Conservation (phyloP, 1,139 yeast genomes). For the Candida mesenterica region DNA sequence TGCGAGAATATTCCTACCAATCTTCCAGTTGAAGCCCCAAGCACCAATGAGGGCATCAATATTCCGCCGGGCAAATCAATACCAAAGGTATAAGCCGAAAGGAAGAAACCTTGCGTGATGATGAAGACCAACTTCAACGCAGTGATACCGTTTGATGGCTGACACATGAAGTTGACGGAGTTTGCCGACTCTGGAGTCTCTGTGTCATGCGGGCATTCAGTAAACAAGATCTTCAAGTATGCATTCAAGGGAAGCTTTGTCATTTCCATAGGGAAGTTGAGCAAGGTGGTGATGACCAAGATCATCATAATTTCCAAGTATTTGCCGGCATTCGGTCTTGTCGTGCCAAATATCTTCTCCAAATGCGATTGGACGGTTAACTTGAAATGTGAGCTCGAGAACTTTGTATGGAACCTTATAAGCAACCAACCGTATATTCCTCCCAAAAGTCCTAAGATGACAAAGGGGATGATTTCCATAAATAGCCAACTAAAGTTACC, state of each 20-base stretch:
- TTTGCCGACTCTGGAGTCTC: conserved; percentile 20
- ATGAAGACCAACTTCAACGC: conserved; percentile 43
- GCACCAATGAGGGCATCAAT: conserved; percentile 66
- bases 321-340: conserved; percentile 10
- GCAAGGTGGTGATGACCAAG: conserved; percentile 48
- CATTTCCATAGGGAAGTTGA: conserved; percentile 56
- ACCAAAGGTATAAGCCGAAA: conserved; percentile 66
- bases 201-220: conserved; percentile 55
- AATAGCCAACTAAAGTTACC: conserved; percentile 74
- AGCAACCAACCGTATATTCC: conserved; percentile 64
- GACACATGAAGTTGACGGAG: conserved; percentile 36
- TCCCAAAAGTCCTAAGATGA: conserved; percentile 64
- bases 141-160: conserved; percentile 24
- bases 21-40: conserved; percentile 73
- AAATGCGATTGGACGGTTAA: conserved; percentile 16
- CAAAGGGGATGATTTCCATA: conserved; percentile 67
- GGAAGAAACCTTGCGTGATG: conserved; percentile 51
- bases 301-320: conserved; percentile 50
- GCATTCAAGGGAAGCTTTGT: conserved; percentile 57
- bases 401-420: conserved; percentile 45
- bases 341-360: conserved; percentile 15
- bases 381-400: conserved; percentile 22
- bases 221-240: conserved; percentile 56
- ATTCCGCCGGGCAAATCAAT: conserved; percentile 72
- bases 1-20: conserved; percentile 62